phyloP scores from a whole-genome alignment of 257 asterid genomes.

The Haberlea rhodopensis region DNA sequence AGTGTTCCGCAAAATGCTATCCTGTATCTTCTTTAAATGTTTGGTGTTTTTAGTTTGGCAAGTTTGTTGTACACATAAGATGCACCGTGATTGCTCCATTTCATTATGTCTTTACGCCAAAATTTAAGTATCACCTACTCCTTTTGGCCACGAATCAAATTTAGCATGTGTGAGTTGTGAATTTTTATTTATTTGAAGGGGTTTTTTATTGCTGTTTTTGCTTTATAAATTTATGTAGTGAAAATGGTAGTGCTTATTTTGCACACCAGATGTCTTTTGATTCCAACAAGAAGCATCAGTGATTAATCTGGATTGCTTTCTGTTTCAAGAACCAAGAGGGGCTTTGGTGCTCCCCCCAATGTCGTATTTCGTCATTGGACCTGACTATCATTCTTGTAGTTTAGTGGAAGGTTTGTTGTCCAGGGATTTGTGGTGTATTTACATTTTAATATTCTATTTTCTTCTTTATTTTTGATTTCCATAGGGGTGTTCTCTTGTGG shows the following conservation, averaged over 20 bases:
- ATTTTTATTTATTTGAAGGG: conserved; percentile 7
- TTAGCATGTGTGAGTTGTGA: too few relatives aligned
- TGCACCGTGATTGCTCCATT: too few relatives aligned
- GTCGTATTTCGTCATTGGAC: conserved; percentile 79
- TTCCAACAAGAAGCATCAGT: conserved; percentile 61
- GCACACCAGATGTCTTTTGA: conserved; percentile 89
- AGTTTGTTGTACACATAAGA: too few relatives aligned
- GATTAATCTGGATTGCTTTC: conserved; percentile 58
- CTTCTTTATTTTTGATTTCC: background rate
- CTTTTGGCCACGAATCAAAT: too few relatives aligned
- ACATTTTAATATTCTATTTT: conserved; percentile 14
- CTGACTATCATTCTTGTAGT: conserved; percentile 39
- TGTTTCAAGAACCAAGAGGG: conserved; percentile 71
- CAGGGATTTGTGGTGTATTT: conserved; percentile 15
- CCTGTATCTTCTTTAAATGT: too few relatives aligned
- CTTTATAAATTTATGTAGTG: conserved; percentile 33
- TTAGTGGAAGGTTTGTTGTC: conserved; percentile 8
- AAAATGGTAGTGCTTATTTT: conserved; percentile 50
- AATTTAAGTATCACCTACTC: too few relatives aligned
- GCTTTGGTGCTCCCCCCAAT: conserved; percentile 56
- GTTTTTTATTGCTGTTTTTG: conserved; percentile 18
- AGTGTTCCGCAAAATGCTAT: too few relatives aligned
- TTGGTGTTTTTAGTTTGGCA: too few relatives aligned
- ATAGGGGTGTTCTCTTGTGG: too few relatives aligned
- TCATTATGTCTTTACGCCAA: too few relatives aligned